Conservation (phyloP, 345 rosid species). For the Capsella bursapastoris region DNA sequence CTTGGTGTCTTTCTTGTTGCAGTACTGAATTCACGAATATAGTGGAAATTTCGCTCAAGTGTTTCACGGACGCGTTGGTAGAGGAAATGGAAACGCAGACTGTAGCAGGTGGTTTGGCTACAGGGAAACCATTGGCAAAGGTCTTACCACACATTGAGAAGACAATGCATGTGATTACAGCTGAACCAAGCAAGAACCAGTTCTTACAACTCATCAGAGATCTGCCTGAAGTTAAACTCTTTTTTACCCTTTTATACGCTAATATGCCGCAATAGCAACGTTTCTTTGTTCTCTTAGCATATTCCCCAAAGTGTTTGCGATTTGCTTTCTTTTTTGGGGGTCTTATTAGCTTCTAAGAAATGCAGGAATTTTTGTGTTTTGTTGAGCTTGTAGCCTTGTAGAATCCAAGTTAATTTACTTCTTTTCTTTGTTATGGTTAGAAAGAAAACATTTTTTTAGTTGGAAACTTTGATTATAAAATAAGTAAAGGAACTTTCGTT, state of each 20-base stretch:
- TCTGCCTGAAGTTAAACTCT: constrained; percentile 71
- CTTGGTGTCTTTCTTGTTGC: constrained; percentile 32
- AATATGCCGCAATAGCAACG: constrained; percentile 50
- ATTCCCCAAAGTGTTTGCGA: constrained; percentile 15
- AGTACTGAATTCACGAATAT: constrained; percentile 67
- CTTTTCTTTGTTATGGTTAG: not conserved
- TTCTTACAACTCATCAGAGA: constrained; percentile 56
- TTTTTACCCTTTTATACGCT: constrained; percentile 83
- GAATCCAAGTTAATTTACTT: constrained; percentile 7
- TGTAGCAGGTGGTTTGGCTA: constrained; percentile 22
- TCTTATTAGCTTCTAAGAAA: constrained; percentile 5
- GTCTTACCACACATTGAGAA: constrained; percentile 70
- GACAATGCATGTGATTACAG: constrained; percentile 53
- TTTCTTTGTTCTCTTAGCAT: constrained; percentile 6
- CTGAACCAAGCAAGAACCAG: constrained; percentile 67
- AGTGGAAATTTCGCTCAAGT: constrained; percentile 60
- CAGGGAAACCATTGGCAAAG: constrained; percentile 71
- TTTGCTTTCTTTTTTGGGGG: constrained; percentile 5
- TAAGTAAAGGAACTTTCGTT: constrained; percentile 15
- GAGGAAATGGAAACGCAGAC: constrained; percentile 58
- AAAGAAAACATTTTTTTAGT: not conserved
- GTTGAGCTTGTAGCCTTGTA: constrained; percentile 5
- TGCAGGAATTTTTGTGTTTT: constrained; percentile 15
- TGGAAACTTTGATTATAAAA: constrained; percentile 22
- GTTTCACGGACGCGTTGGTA: constrained; percentile 53